phyloP scores from a whole-genome alignment of 495 filamentous ascomycete genomes.

The Parathielavia appendiculata region DNA sequence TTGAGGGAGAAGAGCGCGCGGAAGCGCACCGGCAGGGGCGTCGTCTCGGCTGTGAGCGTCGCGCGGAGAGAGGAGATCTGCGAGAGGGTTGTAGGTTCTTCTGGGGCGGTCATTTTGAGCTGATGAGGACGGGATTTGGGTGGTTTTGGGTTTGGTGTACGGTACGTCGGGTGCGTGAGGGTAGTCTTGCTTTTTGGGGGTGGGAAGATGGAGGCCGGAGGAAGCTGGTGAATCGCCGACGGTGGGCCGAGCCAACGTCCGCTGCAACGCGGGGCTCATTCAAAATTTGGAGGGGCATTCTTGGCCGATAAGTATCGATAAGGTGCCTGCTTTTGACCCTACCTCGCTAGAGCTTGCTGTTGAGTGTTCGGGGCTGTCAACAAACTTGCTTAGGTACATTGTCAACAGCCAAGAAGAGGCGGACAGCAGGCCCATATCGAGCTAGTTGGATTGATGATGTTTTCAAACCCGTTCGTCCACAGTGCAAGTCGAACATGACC shows the following conservation, averaged over 20 bases:
- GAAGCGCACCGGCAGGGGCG: constrained; percentile 83
- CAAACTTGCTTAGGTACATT: too few relatives aligned
- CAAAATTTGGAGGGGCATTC: constrained; percentile 21
- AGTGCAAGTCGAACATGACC: background rate
- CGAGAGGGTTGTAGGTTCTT: background rate
- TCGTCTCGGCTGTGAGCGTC: constrained; percentile 69
- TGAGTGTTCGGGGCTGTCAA: too few relatives aligned
- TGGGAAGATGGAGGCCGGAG: background rate
- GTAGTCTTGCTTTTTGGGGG: background rate
- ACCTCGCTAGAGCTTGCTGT: background rate
- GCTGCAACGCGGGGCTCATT: constrained; percentile 3
- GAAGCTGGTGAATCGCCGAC: background rate
- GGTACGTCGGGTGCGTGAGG: background rate
- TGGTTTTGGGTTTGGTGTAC: background rate
- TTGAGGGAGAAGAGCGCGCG: constrained; percentile 98
- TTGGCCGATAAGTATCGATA: constrained; percentile 17
- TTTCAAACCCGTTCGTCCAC: background rate
- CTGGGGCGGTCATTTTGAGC: constrained; percentile 11
- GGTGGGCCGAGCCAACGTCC: constrained; percentile 1
- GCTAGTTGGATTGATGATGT: too few relatives aligned
- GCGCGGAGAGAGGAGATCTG: constrained; percentile 61
- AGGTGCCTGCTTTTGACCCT: background rate
- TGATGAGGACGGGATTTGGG: background rate
- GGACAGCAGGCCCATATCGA: too few relatives aligned
- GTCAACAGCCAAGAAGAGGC: too few relatives aligned